Percentiles rank a stretch among this genome's conserved stretches.
Conservation (phyloP, 1,284 basidiomycete species). For the Calocybe gambosa region DNA sequence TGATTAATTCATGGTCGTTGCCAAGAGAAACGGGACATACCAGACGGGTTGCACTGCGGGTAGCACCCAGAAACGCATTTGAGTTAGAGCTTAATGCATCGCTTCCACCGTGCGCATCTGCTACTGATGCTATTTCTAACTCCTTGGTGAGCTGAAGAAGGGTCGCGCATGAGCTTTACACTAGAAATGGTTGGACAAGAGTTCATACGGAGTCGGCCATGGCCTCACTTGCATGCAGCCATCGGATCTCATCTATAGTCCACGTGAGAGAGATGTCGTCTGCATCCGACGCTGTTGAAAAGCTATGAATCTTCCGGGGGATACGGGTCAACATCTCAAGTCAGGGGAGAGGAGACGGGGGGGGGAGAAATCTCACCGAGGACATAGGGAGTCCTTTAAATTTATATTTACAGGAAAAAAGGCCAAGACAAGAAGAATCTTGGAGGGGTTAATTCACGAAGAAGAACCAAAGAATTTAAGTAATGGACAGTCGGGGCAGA, state of each 20-base stretch:
- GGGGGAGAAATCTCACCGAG: constrained; percentile 17
- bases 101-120: constrained; percentile 2
- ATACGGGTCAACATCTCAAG: not conserved
- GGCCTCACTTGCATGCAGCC: constrained; percentile 36
- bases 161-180: constrained; percentile 4
- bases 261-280: constrained; percentile 26
- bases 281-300: constrained; percentile 17
- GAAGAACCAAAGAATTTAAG: not conserved
- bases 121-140: constrained; percentile 5
- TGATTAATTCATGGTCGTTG: not conserved
- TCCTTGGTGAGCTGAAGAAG: not conserved
- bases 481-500: not conserved
- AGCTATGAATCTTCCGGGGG: constrained; percentile 11
- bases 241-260: constrained; percentile 38
- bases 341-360: not conserved
- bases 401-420: constrained; percentile 7
- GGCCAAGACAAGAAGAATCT: not conserved
- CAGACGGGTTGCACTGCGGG: not conserved
- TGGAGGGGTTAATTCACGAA: not conserved
- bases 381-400: constrained; percentile 2
- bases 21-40: constrained; percentile 7
- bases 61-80: not conserved
- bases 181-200: constrained; percentile 16
- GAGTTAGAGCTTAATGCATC: not conserved
- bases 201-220: constrained; percentile 18